Evolutionary conservation across 805 yeast species (phyloP).

Genomic region (Tetrapisispora arboricola): DNA sequence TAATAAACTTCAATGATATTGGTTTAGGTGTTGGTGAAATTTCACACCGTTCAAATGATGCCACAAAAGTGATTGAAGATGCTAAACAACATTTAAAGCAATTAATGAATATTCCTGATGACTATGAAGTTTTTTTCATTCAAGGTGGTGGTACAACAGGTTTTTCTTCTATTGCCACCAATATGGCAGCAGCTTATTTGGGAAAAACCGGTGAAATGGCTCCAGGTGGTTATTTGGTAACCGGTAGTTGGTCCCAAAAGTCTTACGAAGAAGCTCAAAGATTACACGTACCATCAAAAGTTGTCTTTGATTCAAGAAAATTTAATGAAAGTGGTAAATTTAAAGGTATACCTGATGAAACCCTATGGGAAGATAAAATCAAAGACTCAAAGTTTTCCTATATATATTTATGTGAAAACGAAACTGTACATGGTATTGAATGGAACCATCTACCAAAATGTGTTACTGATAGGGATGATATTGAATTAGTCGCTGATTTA

Average conservation of each 20-base stretch:
- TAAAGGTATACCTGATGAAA: conserved; percentile 54
- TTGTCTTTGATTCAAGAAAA: conserved; percentile 56
- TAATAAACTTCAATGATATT: conserved; percentile 54
- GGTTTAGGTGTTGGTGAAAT: conserved; percentile 93
- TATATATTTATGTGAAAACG: conserved; percentile 90
- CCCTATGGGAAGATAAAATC: conserved; percentile 46
- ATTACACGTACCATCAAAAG: conserved; percentile 65
- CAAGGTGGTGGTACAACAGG: conserved; percentile 99
- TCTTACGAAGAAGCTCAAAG: conserved; percentile 79
- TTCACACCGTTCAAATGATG: conserved; percentile 87
- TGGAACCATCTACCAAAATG: conserved; percentile 41
- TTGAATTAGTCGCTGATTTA: conserved; percentile 87
- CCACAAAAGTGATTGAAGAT: conserved; percentile 62
- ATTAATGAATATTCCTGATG: conserved; percentile 70
- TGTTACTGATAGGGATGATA: conserved; percentile 44
- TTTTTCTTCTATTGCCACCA: conserved; percentile 78
- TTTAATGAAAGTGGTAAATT: conserved; percentile 40
- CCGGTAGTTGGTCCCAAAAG: conserved; percentile 92
- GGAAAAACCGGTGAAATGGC: conserved; percentile 67
- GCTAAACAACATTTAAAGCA: conserved; percentile 59
- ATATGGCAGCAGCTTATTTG: conserved; percentile 65
- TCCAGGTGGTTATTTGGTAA: conserved; percentile 74
- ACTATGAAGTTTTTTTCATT: conserved; percentile 87
- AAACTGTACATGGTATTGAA: conserved; percentile 93
- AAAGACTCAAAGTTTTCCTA: conserved; percentile 55